Evolutionary conservation across 106 monocot genomes (phyloP), one percentile per base, ranked within the genome.

Genomic region (Alisma plantagoaquatica): DNA sequence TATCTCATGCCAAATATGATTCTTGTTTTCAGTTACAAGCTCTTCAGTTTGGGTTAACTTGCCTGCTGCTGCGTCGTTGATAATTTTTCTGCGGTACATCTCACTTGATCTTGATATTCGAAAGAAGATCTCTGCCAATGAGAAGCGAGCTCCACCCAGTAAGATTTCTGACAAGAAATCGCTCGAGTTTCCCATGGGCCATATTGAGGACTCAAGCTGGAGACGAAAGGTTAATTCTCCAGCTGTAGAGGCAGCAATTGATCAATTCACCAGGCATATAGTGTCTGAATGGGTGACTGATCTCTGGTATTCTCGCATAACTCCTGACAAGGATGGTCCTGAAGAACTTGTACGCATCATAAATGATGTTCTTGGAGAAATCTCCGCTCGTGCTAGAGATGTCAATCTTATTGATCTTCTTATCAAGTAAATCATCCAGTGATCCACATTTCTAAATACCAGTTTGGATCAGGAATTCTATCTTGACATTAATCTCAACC

Each of bases 281-380:
- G 49, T 89, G n/a, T 76, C 84, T 66, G 96, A 98, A 59, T 98
- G 88, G 88, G 69, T 98, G 27, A 82, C 84, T n/a, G 76, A 98
- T 78, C 84, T 98, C 5, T 98, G 96, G 96, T 98, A 98, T 60
- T 75, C 78, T 4, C 84, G 76, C 27, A 72, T 98, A 66, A 89
- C 96, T 22, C 89, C 96, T 33, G 96, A 98, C 51, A 84, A 45
- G 47, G 84, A 81, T 53, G 89, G 71, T 21, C 96, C 96, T 17
- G 96, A 98, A 69, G 96, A 89, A 64, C 46, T 98, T 29, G 71
- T 98, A 21, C 64, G 68, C 20, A 78, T 82, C 20, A 68, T 98
- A 42, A 98, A 89, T 65, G 47, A 57, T 61, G 84, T 76, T 38
- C 73, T 89, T 51, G 84, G 83, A 53, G 96, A 98, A 72, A 60